Evolutionary conservation across 2,329 filamentous ascomycete genomes (phyloP).

Genomic region (Zalaria obscura): DNA sequence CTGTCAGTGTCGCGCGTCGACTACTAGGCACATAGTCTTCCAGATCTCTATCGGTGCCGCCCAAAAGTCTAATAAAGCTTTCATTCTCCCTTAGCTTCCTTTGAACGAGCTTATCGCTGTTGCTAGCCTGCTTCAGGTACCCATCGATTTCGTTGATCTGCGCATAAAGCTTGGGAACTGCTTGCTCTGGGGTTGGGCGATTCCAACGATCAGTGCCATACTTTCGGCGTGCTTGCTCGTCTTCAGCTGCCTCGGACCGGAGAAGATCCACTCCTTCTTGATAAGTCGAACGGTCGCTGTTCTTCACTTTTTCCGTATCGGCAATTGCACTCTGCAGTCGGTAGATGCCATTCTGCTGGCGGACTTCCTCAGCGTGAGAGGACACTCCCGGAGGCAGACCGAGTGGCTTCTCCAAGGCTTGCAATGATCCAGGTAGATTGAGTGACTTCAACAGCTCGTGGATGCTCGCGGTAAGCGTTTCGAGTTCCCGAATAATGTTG

Average conservation of each 20-base stretch:
- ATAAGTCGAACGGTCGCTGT: slow-evolving; percentile 63
- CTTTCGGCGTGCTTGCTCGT: slow-evolving; percentile 57
- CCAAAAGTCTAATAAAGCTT: slow-evolving; percentile 59
- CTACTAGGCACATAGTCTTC: slow-evolving; percentile 85
- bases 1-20: slow-evolving; percentile 62
- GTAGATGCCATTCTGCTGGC: slow-evolving; percentile 75
- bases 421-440: slow-evolving; percentile 80
- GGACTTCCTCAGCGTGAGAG: slow-evolving; percentile 85
- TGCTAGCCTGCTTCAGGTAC: slow-evolving; percentile 63
- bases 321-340: slow-evolving; percentile 66
- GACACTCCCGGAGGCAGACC: slow-evolving; percentile 74
- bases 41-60: slow-evolving; percentile 64
- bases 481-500: slow-evolving; percentile 71
- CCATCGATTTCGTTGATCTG: slow-evolving; percentile 69
- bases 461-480: slow-evolving; percentile 64
- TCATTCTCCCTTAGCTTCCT: slow-evolving; percentile 68
- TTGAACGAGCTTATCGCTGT: slow-evolving; percentile 55
- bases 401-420: slow-evolving; percentile 87
- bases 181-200: slow-evolving; percentile 53
- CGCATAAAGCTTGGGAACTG: slow-evolving; percentile 58
- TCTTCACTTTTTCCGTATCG: slow-evolving; percentile 81
- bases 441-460: slow-evolving; percentile 68
- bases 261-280: slow-evolving; percentile 71
- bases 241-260: slow-evolving; percentile 68
- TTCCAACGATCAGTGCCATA: slow-evolving; percentile 82